A percentile compares a stretch with the other conserved stretches of the same genome.
Conservation (phyloP, 2,329 filamentous ascomycete genomes). For the Stagonosporopsis vannaccii region DNA sequence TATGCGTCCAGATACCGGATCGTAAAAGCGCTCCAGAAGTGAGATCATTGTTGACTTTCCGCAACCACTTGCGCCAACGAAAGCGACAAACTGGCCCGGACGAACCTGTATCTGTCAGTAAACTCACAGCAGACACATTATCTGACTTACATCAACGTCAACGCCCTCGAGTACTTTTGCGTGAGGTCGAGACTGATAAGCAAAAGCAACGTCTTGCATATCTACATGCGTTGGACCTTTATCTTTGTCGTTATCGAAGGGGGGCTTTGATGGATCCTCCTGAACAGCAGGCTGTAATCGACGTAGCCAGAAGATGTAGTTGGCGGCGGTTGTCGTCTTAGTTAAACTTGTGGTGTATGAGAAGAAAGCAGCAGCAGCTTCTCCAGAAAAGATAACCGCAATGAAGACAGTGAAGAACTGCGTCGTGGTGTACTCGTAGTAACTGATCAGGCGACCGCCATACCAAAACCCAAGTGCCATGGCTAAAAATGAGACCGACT, state of each 20-base stretch:
- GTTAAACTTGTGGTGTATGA: conserved; percentile 95
- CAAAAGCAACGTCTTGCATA: conserved; percentile 71
- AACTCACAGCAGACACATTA: neutral
- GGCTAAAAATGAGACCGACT: conserved; percentile 69
- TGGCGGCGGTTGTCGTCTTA: conserved; percentile 88
- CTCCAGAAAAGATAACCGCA: conserved; percentile 41
- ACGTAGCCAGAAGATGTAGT: conserved; percentile 56
- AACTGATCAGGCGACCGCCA: conserved; percentile 45
- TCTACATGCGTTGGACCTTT: conserved; percentile 43
- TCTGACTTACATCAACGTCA: conserved; percentile 63
- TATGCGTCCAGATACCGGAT: conserved; percentile 80
- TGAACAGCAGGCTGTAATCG: conserved; percentile 47
- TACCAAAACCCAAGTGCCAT: conserved; percentile 51
- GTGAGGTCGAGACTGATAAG: conserved; percentile 81
- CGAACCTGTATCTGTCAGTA: neutral
- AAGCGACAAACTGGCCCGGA: conserved; percentile 77
- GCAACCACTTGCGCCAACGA: conserved; percentile 91
- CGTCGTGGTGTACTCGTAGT: conserved; percentile 69
- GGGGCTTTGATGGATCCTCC: conserved; percentile 45
- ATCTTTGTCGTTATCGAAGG: conserved; percentile 43
- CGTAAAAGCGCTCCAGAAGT: conserved; percentile 92
- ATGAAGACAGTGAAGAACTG: conserved; percentile 94
- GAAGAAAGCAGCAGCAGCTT: conserved; percentile 87
- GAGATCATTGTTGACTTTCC: conserved; percentile 94
- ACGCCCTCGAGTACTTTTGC: conserved; percentile 84